phyloP scores from a whole-genome alignment of 495 filamentous ascomycete genomes.

The Penicillium ochrochloron region DNA sequence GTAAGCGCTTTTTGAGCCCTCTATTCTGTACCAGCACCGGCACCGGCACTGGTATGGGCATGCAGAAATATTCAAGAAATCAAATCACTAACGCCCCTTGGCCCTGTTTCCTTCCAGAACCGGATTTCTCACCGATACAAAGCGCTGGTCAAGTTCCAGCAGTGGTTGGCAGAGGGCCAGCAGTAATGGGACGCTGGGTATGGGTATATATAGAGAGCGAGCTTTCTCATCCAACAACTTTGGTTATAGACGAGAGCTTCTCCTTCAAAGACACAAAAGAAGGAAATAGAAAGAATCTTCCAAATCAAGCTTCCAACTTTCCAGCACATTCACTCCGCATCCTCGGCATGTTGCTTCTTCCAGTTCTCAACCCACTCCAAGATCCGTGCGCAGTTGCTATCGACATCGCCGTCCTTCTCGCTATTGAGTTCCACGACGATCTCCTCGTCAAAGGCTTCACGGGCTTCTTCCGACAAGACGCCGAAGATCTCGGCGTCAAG shows the following conservation, averaged over 20 bases:
- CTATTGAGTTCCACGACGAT: conserved; percentile 90
- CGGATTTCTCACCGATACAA: conserved; percentile 86
- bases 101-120: conserved; percentile 58
- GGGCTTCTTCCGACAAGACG: conserved; percentile 86
- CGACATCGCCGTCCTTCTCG: conserved; percentile 79
- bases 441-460: conserved; percentile 83
- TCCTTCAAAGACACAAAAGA: neutral
- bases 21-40: neutral
- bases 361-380: conserved; percentile 80
- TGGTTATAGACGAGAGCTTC: conserved; percentile 15
- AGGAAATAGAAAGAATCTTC: neutral
- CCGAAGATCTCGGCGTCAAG: conserved; percentile 98
- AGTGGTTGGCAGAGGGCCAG: conserved; percentile 70
- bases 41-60: neutral
- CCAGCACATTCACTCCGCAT: conserved; percentile 18
- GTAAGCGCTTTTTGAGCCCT: conserved; percentile 28
- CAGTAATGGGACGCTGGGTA: conserved; percentile 25
- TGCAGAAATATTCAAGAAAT: neutral
- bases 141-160: conserved; percentile 81
- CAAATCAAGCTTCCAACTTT: neutral
- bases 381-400: conserved; percentile 84
- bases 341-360: conserved; percentile 62
- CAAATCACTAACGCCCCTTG: neutral
- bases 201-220: conserved; percentile 22
- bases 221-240: conserved; percentile 10